phyloP scores from a whole-genome alignment of 106 monocot species.

The Chionographis japonica region DNA sequence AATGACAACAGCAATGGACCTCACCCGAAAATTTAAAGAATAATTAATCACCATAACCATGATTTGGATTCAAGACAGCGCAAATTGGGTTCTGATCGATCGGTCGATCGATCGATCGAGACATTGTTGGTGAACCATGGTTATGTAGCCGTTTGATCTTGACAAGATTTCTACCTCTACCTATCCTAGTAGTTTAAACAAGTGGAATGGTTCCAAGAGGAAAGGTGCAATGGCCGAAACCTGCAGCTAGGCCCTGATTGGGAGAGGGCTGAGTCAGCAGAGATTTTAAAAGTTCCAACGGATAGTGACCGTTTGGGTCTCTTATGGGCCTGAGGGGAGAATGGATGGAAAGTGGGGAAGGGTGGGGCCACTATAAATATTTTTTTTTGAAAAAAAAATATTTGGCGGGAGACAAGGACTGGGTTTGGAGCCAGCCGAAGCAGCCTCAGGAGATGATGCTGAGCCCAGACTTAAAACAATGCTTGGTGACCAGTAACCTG shows the following conservation, averaged over 20 bases:
- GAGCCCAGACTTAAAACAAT: too few relatives aligned
- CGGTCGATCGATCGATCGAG: too few relatives aligned
- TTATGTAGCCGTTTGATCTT: not conserved
- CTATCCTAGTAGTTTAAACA: slow-evolving; percentile 8
- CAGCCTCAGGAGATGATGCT: not conserved
- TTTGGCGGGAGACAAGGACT: slow-evolving; percentile 1
- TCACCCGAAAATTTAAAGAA: not conserved
- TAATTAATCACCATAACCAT: too few relatives aligned
- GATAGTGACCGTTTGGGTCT: slow-evolving; percentile 2
- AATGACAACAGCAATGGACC: slow-evolving; percentile 10
- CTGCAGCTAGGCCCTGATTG: too few relatives aligned
- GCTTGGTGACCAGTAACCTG: too few relatives aligned
- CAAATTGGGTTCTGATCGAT: too few relatives aligned
- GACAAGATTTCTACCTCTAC: slow-evolving; percentile 7
- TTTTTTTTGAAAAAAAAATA: not conserved
- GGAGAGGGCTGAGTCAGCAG: slow-evolving; percentile 5
- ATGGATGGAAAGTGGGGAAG: not conserved
- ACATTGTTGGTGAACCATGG: slow-evolving; percentile 1
- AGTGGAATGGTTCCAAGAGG: not conserved
- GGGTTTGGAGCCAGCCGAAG: slow-evolving; percentile 5
- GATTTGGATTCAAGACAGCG: too few relatives aligned
- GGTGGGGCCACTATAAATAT: too few relatives aligned
- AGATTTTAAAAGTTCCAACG: slow-evolving; percentile 6
- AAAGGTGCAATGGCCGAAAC: too few relatives aligned
- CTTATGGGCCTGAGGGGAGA: slow-evolving; percentile 2